Percentiles rank a stretch among this genome's conserved stretches.
These are phyloP conservation scores for Adiantum capillusveneris DNA, from an alignment of 75 land plant genomes.

Conservation along the genomic window DNA sequence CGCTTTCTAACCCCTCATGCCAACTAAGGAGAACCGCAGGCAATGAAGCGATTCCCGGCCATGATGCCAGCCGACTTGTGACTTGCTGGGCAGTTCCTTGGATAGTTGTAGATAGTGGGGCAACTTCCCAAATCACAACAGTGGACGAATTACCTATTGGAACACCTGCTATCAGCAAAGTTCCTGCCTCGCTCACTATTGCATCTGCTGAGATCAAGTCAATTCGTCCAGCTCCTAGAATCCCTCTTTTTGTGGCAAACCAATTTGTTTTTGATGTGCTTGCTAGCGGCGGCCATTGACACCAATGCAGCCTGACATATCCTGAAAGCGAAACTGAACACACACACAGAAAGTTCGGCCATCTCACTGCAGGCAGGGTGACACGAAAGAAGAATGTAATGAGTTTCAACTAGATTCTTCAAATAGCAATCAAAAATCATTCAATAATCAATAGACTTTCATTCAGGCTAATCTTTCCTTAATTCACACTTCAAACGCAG, in stretches of 20 bases:
- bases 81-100: constrained; percentile 68
- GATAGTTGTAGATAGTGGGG: constrained; percentile 36
- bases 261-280: constrained; percentile 43
- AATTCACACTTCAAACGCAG: no score
- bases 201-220: constrained; percentile 97
- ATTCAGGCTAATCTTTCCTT: no score
- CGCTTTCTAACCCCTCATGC: constrained; percentile 54
- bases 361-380: constrained; percentile 72
- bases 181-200: constrained; percentile 78
- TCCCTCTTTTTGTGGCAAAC: constrained; percentile 88
- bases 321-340: constrained; percentile 93
- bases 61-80: constrained; percentile 23
- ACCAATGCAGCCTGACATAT: constrained; percentile 92
- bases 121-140: constrained; percentile 98
- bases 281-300: constrained; percentile 70
- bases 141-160: constrained; percentile 98
- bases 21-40: constrained; percentile 90
- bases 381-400: no score
- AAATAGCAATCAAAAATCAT: no score
- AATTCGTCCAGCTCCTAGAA: constrained; percentile 97
- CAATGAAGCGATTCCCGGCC: constrained; percentile 89
- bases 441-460: no score
- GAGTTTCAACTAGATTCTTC: no score
- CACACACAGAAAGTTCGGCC: constrained; percentile 95
- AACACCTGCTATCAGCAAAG: constrained; percentile 91